Base-by-base conservation (phyloP, 352 stramenopile species). In the Blastocystis sp. region DNA sequence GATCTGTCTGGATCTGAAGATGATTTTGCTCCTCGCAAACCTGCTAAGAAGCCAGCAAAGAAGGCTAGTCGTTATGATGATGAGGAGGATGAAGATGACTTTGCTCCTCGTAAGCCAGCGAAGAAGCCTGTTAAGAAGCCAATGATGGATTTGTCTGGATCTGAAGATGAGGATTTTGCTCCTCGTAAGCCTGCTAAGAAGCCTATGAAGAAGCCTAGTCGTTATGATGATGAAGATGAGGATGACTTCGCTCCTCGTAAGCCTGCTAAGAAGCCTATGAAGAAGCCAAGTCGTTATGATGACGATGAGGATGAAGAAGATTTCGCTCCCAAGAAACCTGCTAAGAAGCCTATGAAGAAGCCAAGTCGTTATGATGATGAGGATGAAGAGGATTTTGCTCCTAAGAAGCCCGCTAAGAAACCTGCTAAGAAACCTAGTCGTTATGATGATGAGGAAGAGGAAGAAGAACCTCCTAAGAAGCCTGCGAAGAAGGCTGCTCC, bases 91-190 rank as follows among this genome's bases (percentile, higher is more conserved):
- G 57, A 66, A 16, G n/a, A n/a, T n/a, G n/a, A n/a, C n/a, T n/a
- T n/a, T n/a, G n/a, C n/a, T n/a, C n/a, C n/a, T n/a, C n/a, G 66
- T n/a, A 78, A 78, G 66, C 66, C 66, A 71, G 73, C 73, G 24
- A 78, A 78, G 66, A 54, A 78, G 66, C 61, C 61, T n/a, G 52
- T 81, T 37, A 81, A 81, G 69, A 77, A 77, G 12, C 12, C 12
- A 5, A 9, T 9, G 9, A 77, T 77, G 12, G 56, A 73, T 35
- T 32, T 81, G 11, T 12, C 11, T 9, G 69, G 12, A 7, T 63
- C 49, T 5, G 69, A 81, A 37, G 73, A 85, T 12, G 66, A 78
- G 66, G 69, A 81, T 21, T 63, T 81, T 73, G 56, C 49, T 12
- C 69, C 61, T 51, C 61, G 61, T n/a, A 74, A 74, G 37, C 61